A percentile compares a stretch with the other conserved stretches of the same genome.
Conservation (phyloP, 2,329 filamentous ascomycete genomes). For the Xylariaceae sp. region DNA sequence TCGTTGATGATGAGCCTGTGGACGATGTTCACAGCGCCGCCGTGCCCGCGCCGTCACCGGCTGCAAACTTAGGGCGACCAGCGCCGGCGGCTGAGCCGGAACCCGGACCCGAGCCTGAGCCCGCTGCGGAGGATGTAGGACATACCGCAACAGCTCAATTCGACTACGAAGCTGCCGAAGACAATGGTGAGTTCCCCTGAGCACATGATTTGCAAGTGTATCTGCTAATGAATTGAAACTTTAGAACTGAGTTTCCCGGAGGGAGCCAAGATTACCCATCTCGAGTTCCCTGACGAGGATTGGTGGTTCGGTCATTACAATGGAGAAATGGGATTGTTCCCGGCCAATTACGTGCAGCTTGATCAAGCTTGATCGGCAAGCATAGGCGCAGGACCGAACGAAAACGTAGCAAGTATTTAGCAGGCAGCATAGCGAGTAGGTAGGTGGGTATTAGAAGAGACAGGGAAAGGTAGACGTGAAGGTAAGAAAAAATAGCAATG, state of each 20-base stretch:
- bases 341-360: constrained; percentile 62
- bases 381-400: not conserved
- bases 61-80: constrained; percentile 34
- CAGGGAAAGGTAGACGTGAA: constrained; percentile 17
- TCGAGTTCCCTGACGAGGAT: constrained; percentile 96
- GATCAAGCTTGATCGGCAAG: constrained; percentile 40
- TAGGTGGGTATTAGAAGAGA: constrained; percentile 5
- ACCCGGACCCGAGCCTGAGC: constrained; percentile 36
- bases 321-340: constrained; percentile 79
- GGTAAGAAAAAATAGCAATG: constrained; percentile 11
- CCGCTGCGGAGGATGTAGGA: constrained; percentile 40
- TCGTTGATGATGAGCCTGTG: constrained; percentile 58
- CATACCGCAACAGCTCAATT: constrained; percentile 81
- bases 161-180: constrained; percentile 95
- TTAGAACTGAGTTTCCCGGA: constrained; percentile 78
- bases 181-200: constrained; percentile 60
- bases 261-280: constrained; percentile 71
- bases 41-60: constrained; percentile 37
- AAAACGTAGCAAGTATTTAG: constrained; percentile 8
- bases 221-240: constrained; percentile 41
- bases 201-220: not conserved
- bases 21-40: constrained; percentile 32
- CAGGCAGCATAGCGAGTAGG: constrained; percentile 17
- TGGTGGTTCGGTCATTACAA: constrained; percentile 94
- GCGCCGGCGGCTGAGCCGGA: constrained; percentile 35